Conservation (phyloP, 768 basidiomycete genomes). For the Pulveroboletus sp. region DNA sequence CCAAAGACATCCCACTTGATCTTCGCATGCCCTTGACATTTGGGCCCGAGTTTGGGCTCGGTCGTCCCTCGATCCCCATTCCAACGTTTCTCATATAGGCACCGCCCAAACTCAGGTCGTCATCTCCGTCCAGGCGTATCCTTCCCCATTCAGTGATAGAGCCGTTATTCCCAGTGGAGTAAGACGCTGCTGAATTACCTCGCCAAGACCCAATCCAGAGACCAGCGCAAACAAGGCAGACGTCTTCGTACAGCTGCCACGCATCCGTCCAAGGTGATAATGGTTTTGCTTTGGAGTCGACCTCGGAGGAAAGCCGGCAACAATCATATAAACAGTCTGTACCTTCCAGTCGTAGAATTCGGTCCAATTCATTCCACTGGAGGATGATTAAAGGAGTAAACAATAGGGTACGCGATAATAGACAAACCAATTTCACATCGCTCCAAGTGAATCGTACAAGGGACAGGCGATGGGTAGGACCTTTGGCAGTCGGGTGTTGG, state of each 20-base stretch:
- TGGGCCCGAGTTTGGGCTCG: slow-evolving; percentile 22
- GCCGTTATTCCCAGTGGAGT: slow-evolving; percentile 44
- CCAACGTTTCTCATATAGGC: slow-evolving; percentile 54
- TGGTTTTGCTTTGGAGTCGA: slow-evolving; percentile 34
- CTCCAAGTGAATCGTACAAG: slow-evolving; percentile 78
- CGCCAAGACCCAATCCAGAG: slow-evolving; percentile 75
- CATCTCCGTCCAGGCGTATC: slow-evolving; percentile 61
- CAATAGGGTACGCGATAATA: background rate
- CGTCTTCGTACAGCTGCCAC: slow-evolving; percentile 82
- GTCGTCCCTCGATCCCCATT: slow-evolving; percentile 69
- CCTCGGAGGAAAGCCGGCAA: slow-evolving; percentile 28
- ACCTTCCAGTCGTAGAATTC: slow-evolving; percentile 56
- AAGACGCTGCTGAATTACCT: slow-evolving; percentile 42
- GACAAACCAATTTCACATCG: slow-evolving; percentile 65
- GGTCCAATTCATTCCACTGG: slow-evolving; percentile 76
- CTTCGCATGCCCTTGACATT: slow-evolving; percentile 38
- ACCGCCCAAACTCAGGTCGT: slow-evolving; percentile 44
- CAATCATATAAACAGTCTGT: slow-evolving; percentile 29
- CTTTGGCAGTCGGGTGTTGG: slow-evolving; percentile 32
- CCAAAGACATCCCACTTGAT: slow-evolving; percentile 47
- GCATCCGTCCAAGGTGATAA: slow-evolving; percentile 62
- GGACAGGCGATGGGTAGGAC: slow-evolving; percentile 52
- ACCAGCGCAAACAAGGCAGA: slow-evolving; percentile 75
- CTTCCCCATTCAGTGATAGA: slow-evolving; percentile 49
- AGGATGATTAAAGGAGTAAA: background rate